phyloP scores from a whole-genome alignment of 2,329 filamentous ascomycete species.

The Metarhizium brunneum region DNA sequence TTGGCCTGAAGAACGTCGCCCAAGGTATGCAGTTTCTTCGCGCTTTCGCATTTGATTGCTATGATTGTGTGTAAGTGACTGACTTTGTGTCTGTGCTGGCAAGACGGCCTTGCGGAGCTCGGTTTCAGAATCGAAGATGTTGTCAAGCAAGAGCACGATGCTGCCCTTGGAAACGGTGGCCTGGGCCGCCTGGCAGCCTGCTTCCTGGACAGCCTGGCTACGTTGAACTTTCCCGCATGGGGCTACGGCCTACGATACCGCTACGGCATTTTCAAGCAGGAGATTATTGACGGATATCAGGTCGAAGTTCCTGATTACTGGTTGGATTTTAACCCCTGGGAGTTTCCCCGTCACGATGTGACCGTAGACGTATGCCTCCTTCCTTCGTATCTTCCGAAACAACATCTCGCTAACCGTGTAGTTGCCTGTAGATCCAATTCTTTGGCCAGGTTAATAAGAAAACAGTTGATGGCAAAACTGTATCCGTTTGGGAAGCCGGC shows the following conservation, averaged over 20 bases:
- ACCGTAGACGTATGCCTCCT: constrained; percentile 62
- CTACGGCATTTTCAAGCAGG: constrained; percentile 99
- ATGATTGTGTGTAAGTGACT: background rate
- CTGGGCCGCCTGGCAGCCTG: constrained; percentile 91
- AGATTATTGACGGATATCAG: constrained; percentile 96
- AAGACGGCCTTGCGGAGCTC: constrained; percentile 80
- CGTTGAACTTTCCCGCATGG: constrained; percentile 93
- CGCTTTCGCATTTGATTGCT: background rate
- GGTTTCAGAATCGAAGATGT: constrained; percentile 97
- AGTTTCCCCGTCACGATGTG: constrained; percentile 92
- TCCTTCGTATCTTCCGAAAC: background rate
- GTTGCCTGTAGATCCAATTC: constrained; percentile 64
- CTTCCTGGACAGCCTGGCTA: constrained; percentile 92
- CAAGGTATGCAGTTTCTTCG: constrained; percentile 45
- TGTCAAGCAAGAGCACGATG: constrained; percentile 90
- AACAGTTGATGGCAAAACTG: constrained; percentile 64
- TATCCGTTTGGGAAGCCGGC: constrained; percentile 79
- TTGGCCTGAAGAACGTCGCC: constrained; percentile 77
- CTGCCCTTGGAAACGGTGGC: constrained; percentile 90
- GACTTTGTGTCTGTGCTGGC: constrained; percentile 5
- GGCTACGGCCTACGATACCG: constrained; percentile 92
- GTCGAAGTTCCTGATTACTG: constrained; percentile 98
- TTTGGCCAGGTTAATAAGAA: constrained; percentile 74
- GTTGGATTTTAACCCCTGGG: constrained; percentile 99
- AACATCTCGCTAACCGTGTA: background rate